Conservation (phyloP, 2,329 filamentous ascomycete species). For the Shiraia bambusicola region DNA sequence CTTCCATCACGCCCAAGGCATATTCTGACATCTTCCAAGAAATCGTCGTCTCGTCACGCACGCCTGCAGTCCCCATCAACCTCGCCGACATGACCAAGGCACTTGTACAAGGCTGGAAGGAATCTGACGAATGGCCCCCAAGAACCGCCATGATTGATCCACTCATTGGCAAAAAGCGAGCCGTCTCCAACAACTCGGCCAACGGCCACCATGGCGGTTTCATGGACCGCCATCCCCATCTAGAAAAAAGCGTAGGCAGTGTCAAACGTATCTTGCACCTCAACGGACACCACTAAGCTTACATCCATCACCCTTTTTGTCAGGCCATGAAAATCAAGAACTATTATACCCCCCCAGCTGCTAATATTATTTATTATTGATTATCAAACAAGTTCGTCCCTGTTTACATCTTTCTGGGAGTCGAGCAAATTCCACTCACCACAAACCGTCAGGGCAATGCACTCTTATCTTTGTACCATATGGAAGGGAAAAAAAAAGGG, state of each 20-base stretch:
- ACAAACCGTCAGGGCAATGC: background rate
- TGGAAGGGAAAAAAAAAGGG: background rate
- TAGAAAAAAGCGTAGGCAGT: slow-evolving; percentile 49
- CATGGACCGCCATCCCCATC: slow-evolving; percentile 42
- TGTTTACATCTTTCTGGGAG: too few relatives aligned
- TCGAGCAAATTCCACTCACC: background rate
- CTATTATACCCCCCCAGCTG: too few relatives aligned
- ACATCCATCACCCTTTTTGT: too few relatives aligned
- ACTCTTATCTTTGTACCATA: background rate
- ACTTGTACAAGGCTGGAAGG: slow-evolving; percentile 88
- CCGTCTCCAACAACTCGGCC: slow-evolving; percentile 11
- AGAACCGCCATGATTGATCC: slow-evolving; percentile 55
- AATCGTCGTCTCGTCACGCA: slow-evolving; percentile 75
- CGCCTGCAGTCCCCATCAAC: slow-evolving; percentile 86
- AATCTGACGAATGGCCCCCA: slow-evolving; percentile 90
- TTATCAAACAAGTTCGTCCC: too few relatives aligned
- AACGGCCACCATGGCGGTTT: slow-evolving; percentile 30
- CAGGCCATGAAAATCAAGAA: too few relatives aligned
- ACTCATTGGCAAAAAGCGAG: slow-evolving; percentile 44
- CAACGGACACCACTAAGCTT: slow-evolving; percentile 23
- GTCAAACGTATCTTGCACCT: slow-evolving; percentile 49
- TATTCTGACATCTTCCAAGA: slow-evolving; percentile 89
- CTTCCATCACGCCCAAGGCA: slow-evolving; percentile 69
- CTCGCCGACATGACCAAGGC: slow-evolving; percentile 76
- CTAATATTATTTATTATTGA: too few relatives aligned